Base-by-base conservation (phyloP, 1,284 basidiomycete genomes). In the Ceratobasidium papillatum region DNA sequence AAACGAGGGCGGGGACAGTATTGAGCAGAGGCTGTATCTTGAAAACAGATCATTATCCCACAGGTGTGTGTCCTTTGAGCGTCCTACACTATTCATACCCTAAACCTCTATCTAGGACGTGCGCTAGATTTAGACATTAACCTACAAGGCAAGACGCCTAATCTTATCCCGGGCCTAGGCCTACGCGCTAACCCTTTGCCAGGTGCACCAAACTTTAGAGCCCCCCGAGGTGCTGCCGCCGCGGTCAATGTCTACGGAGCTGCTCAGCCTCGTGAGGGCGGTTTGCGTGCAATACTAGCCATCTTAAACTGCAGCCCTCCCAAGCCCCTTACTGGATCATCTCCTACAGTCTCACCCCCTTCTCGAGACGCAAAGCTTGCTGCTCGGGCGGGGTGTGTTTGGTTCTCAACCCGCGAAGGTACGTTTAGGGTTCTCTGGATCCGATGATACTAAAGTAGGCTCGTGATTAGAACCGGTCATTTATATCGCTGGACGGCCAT, bases 181-280 rank as follows among this genome's bases (percentile, higher is more conserved):
- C 14, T 19, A 19, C 2, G 8, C 11, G n/a, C 34, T 51, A 63
- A 64, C 51, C 25, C 14, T 27, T 51, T 34, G 83, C 85, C 34
- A 80, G 98, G 98, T 45, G 97, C 97, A 25, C 96, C 97, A 2
- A 98, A 99, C 83, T 99, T 99, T 81, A 88, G 98, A 76, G 90
- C 93, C 61, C 91, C 92, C 27, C 85, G 89, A 73, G 87, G 90
- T 62, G 90, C 89, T 52, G 88, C 89, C 77, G 86, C 72, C 5
- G 62, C 72, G 8, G 59, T 97, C 62, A 95, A 96, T 77, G 94
- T 98, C 1, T 98, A 93, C 81, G 96, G 95, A 22, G 93, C 92
- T 7, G 98, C 98, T 0, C 98, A 99, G 81, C 98, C 98, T 14
- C 95, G 96, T 3, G 90, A 95, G 0, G 92, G 96, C 77, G 98